Percentiles rank a stretch among this genome's conserved stretches.
Evolutionary conservation across 2,329 filamentous ascomycete genomes (phyloP).

Genomic region (Camillea tinctor): DNA sequence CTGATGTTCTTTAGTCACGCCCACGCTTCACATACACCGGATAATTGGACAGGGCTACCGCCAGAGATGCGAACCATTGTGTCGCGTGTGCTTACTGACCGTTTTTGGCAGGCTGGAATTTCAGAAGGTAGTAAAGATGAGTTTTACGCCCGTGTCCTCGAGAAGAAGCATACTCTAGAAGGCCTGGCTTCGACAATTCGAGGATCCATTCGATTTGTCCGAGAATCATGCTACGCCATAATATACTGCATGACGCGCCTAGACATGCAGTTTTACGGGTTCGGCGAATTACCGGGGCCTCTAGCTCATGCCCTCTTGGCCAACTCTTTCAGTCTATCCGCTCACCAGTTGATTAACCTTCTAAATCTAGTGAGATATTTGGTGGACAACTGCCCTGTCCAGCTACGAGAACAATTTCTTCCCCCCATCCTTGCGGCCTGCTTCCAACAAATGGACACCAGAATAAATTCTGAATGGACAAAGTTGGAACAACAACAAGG

Average conservation of each 20-base stretch:
- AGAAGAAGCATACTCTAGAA: conserved; percentile 86
- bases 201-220: conserved; percentile 81
- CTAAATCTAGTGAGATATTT: conserved; percentile 85
- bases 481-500: conserved; percentile 65
- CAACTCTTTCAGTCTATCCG: conserved; percentile 78
- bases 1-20: conserved; percentile 60
- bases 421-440: conserved; percentile 79
- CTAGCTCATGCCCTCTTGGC: conserved; percentile 81
- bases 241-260: conserved; percentile 90
- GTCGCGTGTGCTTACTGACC: conserved; percentile 80
- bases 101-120: conserved; percentile 98
- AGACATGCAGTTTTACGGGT: conserved; percentile 87
- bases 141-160: conserved; percentile 88
- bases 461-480: conserved; percentile 86
- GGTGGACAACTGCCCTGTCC: conserved; percentile 86
- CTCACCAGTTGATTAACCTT: conserved; percentile 92
- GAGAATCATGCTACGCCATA: conserved; percentile 92
- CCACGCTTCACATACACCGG: conserved; percentile 84
- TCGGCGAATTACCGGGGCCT: conserved; percentile 76
- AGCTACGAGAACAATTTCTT: conserved; percentile 74
- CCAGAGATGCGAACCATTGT: conserved; percentile 75
- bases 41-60: conserved; percentile 78
- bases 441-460: conserved; percentile 82
- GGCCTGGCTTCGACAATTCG: conserved; percentile 92
- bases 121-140: conserved; percentile 94